Evolutionary conservation across 495 filamentous ascomycete genomes (phyloP).

Genomic region (Choiromyces venosus): DNA sequence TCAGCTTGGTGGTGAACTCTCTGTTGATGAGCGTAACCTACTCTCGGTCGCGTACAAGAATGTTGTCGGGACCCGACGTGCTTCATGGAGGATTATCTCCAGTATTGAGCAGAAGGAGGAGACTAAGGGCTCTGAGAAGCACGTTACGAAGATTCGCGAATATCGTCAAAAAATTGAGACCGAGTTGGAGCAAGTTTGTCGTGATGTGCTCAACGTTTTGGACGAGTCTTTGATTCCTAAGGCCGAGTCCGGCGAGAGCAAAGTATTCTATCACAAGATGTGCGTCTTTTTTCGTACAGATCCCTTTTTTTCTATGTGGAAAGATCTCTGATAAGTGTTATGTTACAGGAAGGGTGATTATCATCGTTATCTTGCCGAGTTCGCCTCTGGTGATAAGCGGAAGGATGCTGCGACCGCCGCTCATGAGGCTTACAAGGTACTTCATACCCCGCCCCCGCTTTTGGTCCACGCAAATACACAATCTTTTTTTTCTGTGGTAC

Average conservation of each 20-base stretch:
- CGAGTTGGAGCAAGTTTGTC: slow-evolving; percentile 96
- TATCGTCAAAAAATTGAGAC: slow-evolving; percentile 99
- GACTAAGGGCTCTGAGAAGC: slow-evolving; percentile 97
- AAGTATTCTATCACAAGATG: slow-evolving; percentile 99
- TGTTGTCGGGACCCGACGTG: slow-evolving; percentile 96
- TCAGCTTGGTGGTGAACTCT: slow-evolving; percentile 87
- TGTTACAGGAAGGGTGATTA: slow-evolving; percentile 95
- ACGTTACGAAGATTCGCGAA: slow-evolving; percentile 89
- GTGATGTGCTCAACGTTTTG: slow-evolving; percentile 95
- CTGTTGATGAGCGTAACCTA: slow-evolving; percentile 98
- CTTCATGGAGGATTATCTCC: slow-evolving; percentile 98
- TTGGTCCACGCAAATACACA: slow-evolving; percentile 16
- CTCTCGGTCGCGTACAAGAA: slow-evolving; percentile 99
- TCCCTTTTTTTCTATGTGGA: background rate
- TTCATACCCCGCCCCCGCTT: slow-evolving; percentile 21
- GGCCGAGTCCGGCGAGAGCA: slow-evolving; percentile 96
- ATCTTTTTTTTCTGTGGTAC: slow-evolving; percentile 10
- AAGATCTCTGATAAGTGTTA: slow-evolving; percentile 29
- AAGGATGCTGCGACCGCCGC: slow-evolving; percentile 93
- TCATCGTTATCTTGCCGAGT: slow-evolving; percentile 98
- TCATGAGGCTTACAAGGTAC: slow-evolving; percentile 98
- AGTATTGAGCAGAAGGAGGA: slow-evolving; percentile 99
- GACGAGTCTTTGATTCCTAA: slow-evolving; percentile 95
- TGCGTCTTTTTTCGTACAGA: slow-evolving; percentile 48
- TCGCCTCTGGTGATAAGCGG: slow-evolving; percentile 97